Percentiles rank a stretch among this genome's conserved stretches.
phyloP scores from a whole-genome alignment of 768 basidiomycete genomes.

The Russula earlei region DNA sequence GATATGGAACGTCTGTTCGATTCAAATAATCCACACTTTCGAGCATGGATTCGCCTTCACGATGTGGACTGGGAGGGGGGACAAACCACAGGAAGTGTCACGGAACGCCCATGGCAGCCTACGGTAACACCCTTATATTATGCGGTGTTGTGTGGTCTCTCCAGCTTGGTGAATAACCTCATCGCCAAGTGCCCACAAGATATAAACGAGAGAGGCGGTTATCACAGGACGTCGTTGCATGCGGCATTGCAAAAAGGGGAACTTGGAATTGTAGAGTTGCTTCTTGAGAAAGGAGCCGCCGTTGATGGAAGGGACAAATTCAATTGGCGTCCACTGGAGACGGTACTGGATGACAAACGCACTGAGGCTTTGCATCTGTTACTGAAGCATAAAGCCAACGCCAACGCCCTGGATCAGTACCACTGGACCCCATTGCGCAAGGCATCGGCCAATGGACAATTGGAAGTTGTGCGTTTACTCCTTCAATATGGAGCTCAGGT shows the following conservation, averaged over 20 bases:
- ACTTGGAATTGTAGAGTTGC: background rate
- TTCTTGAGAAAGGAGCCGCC: background rate
- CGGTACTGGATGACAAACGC: background rate
- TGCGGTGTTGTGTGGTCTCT: background rate
- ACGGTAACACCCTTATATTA: background rate
- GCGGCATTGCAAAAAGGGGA: background rate
- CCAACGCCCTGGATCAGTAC: background rate
- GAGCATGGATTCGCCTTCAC: background rate
- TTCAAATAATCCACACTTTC: background rate
- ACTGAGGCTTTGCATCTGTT: background rate
- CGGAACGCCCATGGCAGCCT: background rate
- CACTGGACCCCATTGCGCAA: background rate
- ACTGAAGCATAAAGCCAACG: background rate
- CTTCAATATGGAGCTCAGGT: conserved; percentile 1
- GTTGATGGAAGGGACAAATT: background rate
- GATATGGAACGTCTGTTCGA: background rate
- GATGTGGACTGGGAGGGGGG: background rate
- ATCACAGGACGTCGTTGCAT: background rate
- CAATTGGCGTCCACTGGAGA: background rate
- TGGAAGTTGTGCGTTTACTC: background rate
- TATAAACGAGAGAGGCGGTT: background rate
- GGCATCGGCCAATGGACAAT: background rate
- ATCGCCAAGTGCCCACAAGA: background rate
- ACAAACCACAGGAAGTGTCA: background rate
- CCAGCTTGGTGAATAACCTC: background rate